Evolutionary conservation across 108 stramenopile genomes (phyloP), one percentile per base, ranked within the genome.

Genomic region (Mayamaea pseudoterrestris): DNA sequence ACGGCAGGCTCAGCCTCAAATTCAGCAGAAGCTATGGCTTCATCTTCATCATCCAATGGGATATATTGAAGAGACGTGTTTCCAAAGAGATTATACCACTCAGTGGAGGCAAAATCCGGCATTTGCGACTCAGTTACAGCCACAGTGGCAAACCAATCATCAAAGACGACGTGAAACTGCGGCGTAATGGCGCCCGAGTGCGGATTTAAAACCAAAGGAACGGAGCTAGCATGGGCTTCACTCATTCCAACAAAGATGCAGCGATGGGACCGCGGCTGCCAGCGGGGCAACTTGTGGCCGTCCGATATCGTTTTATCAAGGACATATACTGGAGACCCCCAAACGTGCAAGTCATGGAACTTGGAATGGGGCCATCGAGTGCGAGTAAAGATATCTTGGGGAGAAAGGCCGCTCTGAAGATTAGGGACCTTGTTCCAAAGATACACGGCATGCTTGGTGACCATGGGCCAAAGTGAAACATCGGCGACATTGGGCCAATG

Each of bases 151-250:
- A 63, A 68, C 31, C 47, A 52, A 29, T 73, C 63, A 26, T 73
- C 66, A 46, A 73, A 68, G 22, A 69, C 46, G 7, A 65, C 31
- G 44, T 71, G 70, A 30, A 20, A 66, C 39, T 66, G 70, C 21
- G 64, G 37, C 18, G 55, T 53, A 11, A 71, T 58, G 27, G 27
- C 16, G 11, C 60, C 53, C 5, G 58, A 51, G 9, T 34, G 5
- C n/a, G 41, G 22, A 47, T 58, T 58, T 2, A 48, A 20, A 16
- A 25, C 35, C 8, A 49, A 13, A 6, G 55, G 40, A 14, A 23
- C 9, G 45, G 53, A 26, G 57, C 49, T 27, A 44, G 61, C 3
- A 27, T 36, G 6, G 37, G 11, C 13, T 39, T 14, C 17, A 27
- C 35, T 49, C 4, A 54, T 8, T 2, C 71, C 62, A 31, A 67